Evolutionary conservation across 495 filamentous ascomycete species (phyloP), one percentile per base, ranked within the genome.

Genomic region (Aspergillus ellipticus): DNA sequence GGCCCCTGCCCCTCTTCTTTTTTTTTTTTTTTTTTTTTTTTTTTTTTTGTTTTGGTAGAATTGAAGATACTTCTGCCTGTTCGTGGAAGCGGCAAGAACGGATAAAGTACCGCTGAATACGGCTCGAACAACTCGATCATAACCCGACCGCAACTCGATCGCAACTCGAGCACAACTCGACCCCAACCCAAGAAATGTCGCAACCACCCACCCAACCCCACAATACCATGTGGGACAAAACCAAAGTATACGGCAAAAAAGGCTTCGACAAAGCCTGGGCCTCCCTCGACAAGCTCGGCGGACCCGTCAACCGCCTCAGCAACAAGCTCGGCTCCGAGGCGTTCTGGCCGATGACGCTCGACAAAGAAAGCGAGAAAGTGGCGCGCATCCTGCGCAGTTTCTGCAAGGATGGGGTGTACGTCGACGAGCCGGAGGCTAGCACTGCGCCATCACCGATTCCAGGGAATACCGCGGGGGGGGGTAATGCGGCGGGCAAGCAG

Each of bases 351-450:
- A 89, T 86, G 55, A 83, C 78, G 15, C 75, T 92, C 55, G 89
- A 92, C 59, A 87, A 85, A 60, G 89, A 94, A 74, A 82, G 81
- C 69, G 87, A 92, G 68, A 92, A 94, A 71, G 88, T 88, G 4
- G 89, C 89, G 31, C 79, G 89, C 9, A 92, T 94, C 41, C 66
- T 94, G 28, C 79, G 84, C 62, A 88, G 84, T 57, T 94, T 92
- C 68, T 92, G 88, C 74, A 88, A 82, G 65, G 84, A 87, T 75
- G 84, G 84, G 11, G 86, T 87, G 66, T 86, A 81, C 58, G 68
- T 73, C 22, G 62, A 78, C 26, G 71, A 74, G 7, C 59, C 72
- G 5, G 55, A 65, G 20, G 1, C 35, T 13, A 57, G 60, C 11
- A 29, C 22, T 28, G 21, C 45, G 2, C 45, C 45, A n/a, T n/a